phyloP scores from a whole-genome alignment of 495 filamentous ascomycete genomes.

The Penicillium pancosmium region DNA sequence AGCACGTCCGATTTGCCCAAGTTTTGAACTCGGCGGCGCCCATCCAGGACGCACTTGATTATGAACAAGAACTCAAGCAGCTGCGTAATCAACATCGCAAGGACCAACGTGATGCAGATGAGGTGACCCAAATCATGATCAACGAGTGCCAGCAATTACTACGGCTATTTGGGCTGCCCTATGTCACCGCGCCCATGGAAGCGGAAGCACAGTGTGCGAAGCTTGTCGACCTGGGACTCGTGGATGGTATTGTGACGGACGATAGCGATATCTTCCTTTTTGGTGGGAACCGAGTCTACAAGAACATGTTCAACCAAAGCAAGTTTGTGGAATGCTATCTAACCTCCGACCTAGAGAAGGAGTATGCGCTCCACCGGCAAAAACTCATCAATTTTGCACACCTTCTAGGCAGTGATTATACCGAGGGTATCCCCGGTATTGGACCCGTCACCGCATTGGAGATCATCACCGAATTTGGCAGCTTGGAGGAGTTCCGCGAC shows the following conservation, averaged over 20 bases:
- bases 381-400: constrained; percentile 89
- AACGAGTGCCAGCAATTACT: constrained; percentile 92
- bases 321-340: constrained; percentile 98
- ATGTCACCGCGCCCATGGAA: constrained; percentile 98
- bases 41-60: constrained; percentile 68
- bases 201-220: constrained; percentile 97
- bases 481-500: constrained; percentile 69
- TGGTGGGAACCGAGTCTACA: constrained; percentile 93
- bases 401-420: constrained; percentile 90
- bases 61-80: constrained; percentile 83
- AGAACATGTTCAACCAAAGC: constrained; percentile 98
- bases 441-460: constrained; percentile 94
- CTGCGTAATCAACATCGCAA: constrained; percentile 93
- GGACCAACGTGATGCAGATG: constrained; percentile 91
- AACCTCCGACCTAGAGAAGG: constrained; percentile 80
- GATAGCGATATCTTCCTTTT: constrained; percentile 98
- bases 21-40: constrained; percentile 68
- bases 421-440: constrained; percentile 84
- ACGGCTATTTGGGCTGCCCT: constrained; percentile 87
- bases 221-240: constrained; percentile 79
- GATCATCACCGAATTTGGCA: constrained; percentile 84
- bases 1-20: constrained; percentile 89
- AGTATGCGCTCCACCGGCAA: constrained; percentile 78
- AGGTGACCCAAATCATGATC: constrained; percentile 93
- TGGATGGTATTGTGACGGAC: constrained; percentile 98